These are phyloP conservation scores for Debaryomyces castellii DNA, from an alignment of 805 yeast genomes.

Conservation along the genomic window DNA sequence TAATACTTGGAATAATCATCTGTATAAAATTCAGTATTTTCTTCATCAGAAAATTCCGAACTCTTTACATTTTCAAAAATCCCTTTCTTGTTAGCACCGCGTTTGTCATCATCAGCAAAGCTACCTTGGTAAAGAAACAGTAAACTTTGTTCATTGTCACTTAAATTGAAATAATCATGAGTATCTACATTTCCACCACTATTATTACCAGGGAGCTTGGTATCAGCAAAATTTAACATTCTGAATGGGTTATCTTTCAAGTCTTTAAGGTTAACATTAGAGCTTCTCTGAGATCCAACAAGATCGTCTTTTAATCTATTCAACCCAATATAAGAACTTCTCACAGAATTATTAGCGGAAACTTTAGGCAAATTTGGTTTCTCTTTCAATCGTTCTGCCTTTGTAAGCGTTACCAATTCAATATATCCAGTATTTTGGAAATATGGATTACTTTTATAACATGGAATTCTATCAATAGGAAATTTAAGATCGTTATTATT, in stretches of 20 bases:
- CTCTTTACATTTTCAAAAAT: not conserved
- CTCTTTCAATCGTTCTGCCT: conserved; percentile 9
- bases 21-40: not conserved
- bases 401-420: conserved; percentile 1
- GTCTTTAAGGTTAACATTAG: conserved; percentile 19
- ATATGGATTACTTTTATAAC: conserved; percentile 24
- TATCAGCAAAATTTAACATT: conserved; percentile 24
- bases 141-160: not conserved
- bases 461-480: conserved; percentile 22
- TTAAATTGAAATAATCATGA: not conserved
- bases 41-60: not conserved
- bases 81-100: not conserved
- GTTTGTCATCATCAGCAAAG: not conserved
- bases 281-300: conserved; percentile 16
- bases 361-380: conserved; percentile 36
- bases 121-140: not conserved
- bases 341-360: conserved; percentile 24
- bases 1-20: not conserved
- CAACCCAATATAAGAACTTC: conserved; percentile 39
- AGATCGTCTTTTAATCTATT: conserved; percentile 34
- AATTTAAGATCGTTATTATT: conserved; percentile 9
- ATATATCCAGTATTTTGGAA: conserved; percentile 4
- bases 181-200: too few relatives aligned
- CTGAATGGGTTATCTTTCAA: conserved; percentile 12
- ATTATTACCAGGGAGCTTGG: conserved; percentile 15